These are phyloP conservation scores for Pichia sp. DNA, from an alignment of 1,139 yeast species.

Conservation along the genomic window DNA sequence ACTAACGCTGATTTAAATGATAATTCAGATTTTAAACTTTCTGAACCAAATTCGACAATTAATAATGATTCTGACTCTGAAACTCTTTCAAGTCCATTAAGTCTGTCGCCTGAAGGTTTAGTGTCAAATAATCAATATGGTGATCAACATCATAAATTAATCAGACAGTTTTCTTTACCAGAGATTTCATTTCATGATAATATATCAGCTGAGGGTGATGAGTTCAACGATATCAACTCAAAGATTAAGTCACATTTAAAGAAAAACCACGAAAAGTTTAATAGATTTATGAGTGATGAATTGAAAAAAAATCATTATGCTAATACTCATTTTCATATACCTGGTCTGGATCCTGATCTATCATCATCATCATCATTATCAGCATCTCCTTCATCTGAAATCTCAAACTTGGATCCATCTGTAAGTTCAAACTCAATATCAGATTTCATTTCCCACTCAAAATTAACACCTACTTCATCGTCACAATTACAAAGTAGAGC, in stretches of 20 bases:
- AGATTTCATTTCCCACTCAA: no score
- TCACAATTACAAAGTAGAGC: background rate
- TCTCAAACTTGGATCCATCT: background rate
- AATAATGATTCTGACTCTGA: background rate
- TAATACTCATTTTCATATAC: slow-evolving; percentile 7
- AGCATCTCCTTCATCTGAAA: background rate
- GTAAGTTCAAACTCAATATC: background rate
- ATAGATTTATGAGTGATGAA: slow-evolving; percentile 1
- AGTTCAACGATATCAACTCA: slow-evolving; percentile 3
- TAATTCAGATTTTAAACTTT: background rate
- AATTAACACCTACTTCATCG: background rate
- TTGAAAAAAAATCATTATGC: background rate
- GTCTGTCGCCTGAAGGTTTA: background rate
- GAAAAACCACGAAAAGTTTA: background rate
- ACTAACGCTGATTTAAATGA: background rate
- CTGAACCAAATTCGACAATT: background rate
- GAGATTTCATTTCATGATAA: no score
- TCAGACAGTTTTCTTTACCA: slow-evolving; percentile 7
- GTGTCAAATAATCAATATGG: background rate
- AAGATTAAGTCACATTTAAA: slow-evolving; percentile 6
- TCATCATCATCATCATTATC: no score
- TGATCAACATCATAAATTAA: background rate
- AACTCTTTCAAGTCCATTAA: background rate
- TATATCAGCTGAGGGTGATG: slow-evolving; percentile 5
- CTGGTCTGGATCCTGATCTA: slow-evolving; percentile 9